Evolutionary conservation across 2,329 filamentous ascomycete genomes (phyloP).

Genomic region (Exophiala xenobiotica): DNA sequence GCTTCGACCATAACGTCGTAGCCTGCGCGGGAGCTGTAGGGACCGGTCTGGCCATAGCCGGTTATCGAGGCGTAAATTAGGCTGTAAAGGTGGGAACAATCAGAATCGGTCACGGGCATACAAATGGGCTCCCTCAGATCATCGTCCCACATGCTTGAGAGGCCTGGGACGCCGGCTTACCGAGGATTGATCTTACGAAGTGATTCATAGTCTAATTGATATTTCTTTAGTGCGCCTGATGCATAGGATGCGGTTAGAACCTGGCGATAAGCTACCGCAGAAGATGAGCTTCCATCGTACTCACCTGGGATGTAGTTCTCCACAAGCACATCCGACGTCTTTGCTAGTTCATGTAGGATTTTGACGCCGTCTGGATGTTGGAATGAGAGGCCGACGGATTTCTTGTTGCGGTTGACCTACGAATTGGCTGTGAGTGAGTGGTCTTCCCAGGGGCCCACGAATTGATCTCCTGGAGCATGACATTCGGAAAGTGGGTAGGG

Average conservation of each 20-base stretch:
- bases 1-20: constrained; percentile 99
- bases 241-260: not conserved
- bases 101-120: too few species aligned
- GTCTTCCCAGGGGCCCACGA: too few species aligned
- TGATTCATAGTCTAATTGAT: constrained; percentile 82
- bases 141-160: too few species aligned
- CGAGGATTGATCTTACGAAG: constrained; percentile 75
- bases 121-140: too few species aligned
- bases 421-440: not conserved
- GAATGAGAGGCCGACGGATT: constrained; percentile 88
- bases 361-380: constrained; percentile 78
- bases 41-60: constrained; percentile 93
- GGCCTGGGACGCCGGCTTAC: too few species aligned
- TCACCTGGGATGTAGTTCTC: constrained; percentile 95
- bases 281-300: constrained; percentile 46
- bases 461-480: too few species aligned
- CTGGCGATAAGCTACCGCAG: not conserved
- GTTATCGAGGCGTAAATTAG: constrained; percentile 96
- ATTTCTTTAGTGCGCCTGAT: constrained; percentile 67
- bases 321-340: constrained; percentile 86
- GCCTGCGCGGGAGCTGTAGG: constrained; percentile 80
- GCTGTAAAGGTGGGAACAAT: constrained; percentile 31
- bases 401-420: constrained; percentile 95
- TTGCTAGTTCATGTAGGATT: constrained; percentile 80
- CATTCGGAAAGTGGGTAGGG: too few species aligned